A percentile compares a stretch with the other conserved stretches of the same genome.
phyloP scores from a whole-genome alignment of 257 asterid genomes.

The Coffea canephora region DNA sequence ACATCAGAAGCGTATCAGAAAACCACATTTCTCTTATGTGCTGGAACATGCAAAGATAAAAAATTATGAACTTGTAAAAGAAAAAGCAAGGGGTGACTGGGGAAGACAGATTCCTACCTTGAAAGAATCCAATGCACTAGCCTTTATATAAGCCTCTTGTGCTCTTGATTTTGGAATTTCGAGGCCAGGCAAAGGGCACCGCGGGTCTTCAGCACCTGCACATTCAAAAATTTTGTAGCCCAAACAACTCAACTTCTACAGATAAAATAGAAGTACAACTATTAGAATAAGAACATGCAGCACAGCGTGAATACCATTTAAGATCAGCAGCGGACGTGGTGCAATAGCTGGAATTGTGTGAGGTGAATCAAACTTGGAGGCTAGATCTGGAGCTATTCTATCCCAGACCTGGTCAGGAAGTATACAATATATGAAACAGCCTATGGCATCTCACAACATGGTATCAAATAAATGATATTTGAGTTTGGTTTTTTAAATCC shows the following conservation, averaged over 20 bases:
- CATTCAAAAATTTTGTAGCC: not conserved
- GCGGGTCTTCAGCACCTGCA: conserved; percentile 76
- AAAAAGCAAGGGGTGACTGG: not conserved
- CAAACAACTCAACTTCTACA: not conserved
- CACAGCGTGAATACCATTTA: conserved; percentile 52
- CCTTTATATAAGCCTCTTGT: conserved; percentile 30
- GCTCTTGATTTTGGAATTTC: conserved; percentile 54
- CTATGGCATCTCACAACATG: not conserved
- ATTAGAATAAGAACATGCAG: conserved; percentile 6
- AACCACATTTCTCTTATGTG: not conserved
- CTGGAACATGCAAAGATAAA: not conserved
- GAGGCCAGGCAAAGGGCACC: conserved; percentile 70
- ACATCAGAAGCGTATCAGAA: not conserved
- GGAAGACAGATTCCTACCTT: conserved; percentile 39
- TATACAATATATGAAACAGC: conserved; percentile 2
- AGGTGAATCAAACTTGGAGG: conserved; percentile 71
- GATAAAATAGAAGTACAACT: not conserved
- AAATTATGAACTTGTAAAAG: not conserved
- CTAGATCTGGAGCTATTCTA: conserved; percentile 86
- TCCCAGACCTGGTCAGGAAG: conserved; percentile 71
- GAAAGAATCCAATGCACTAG: conserved; percentile 31
- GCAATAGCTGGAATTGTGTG: conserved; percentile 60
- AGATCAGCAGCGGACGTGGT: conserved; percentile 80
- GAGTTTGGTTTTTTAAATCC: not conserved
- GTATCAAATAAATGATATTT: not conserved